A percentile compares a stretch with the other conserved stretches of the same genome.
phyloP scores from a whole-genome alignment of 2,329 filamentous ascomycete species.

The Aspergillus neotritici region DNA sequence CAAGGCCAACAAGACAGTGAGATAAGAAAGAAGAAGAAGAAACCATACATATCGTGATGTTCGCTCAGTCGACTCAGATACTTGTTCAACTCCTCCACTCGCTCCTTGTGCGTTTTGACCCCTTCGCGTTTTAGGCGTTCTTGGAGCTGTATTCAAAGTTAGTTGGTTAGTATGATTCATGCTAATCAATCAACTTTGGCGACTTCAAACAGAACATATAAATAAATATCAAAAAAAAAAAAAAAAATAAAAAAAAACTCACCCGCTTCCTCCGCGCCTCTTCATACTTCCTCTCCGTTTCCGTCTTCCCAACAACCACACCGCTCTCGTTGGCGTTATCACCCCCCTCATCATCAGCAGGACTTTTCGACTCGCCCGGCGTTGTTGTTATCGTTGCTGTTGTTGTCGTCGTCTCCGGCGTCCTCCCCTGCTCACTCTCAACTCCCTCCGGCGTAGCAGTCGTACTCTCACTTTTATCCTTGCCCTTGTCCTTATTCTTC shows the following conservation, averaged over 20 bases:
- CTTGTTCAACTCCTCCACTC: slow-evolving; percentile 90
- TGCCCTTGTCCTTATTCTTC: slow-evolving; percentile 28
- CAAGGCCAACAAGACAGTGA: neutral
- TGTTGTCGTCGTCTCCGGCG: slow-evolving; percentile 1
- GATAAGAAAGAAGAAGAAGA: neutral
- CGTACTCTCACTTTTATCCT: slow-evolving; percentile 11
- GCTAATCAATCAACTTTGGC: too few relatives aligned
- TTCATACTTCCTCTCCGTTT: slow-evolving; percentile 73
- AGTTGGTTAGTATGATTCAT: too few relatives aligned
- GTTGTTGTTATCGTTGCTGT: slow-evolving; percentile 12
- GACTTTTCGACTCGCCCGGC: slow-evolving; percentile 15
- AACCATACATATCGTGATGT: slow-evolving; percentile 83
- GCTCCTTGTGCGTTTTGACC: slow-evolving; percentile 93
- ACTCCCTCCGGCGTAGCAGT: slow-evolving; percentile 18
- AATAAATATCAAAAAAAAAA: slow-evolving; percentile 3
- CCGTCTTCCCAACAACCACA: slow-evolving; percentile 62
- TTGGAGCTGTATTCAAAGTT: slow-evolving; percentile 57
- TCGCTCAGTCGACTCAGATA: slow-evolving; percentile 89
- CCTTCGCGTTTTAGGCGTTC: slow-evolving; percentile 77
- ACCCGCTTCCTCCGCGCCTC: slow-evolving; percentile 77
- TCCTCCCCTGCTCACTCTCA: slow-evolving; percentile 17
- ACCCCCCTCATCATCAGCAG: slow-evolving; percentile 14
- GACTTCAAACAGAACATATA: neutral
- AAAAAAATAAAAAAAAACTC: slow-evolving; percentile 33
- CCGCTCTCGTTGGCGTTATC: slow-evolving; percentile 2